phyloP scores from a whole-genome alignment of 1,284 basidiomycete genomes.

The Ustilago cynodontis region DNA sequence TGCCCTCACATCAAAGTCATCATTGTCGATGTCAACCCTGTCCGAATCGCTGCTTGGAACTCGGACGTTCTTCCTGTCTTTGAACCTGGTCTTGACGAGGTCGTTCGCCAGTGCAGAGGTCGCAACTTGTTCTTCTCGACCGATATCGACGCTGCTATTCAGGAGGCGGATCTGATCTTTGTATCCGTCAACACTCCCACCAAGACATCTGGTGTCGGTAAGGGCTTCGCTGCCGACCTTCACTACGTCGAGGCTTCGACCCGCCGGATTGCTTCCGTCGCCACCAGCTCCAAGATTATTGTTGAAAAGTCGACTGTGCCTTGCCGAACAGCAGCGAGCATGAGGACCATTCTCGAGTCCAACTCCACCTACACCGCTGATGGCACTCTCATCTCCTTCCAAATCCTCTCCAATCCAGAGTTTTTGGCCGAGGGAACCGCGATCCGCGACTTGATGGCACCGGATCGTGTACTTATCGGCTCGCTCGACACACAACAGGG shows the following conservation, averaged over 20 bases:
- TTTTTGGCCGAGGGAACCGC: slow-evolving; percentile 99
- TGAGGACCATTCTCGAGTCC: slow-evolving; percentile 98
- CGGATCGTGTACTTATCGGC: slow-evolving; percentile 96
- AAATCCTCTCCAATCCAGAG: slow-evolving; percentile 99
- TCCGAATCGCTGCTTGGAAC: slow-evolving; percentile 97
- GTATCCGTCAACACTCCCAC: slow-evolving; percentile 95
- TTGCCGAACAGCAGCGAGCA: slow-evolving; percentile 96
- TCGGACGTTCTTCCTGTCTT: slow-evolving; percentile 84
- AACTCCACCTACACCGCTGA: slow-evolving; percentile 76
- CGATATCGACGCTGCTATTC: slow-evolving; percentile 91
- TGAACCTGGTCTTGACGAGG: slow-evolving; percentile 95
- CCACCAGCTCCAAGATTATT: slow-evolving; percentile 93
- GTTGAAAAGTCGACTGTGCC: slow-evolving; percentile 99
- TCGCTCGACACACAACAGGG: slow-evolving; percentile 90
- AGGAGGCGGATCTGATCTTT: slow-evolving; percentile 84
- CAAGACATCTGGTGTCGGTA: slow-evolving; percentile 96
- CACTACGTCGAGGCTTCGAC: slow-evolving; percentile 82
- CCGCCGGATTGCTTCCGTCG: slow-evolving; percentile 91
- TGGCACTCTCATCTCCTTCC: slow-evolving; percentile 88
- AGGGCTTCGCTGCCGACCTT: slow-evolving; percentile 96
- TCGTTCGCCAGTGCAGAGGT: slow-evolving; percentile 87
- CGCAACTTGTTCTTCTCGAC: slow-evolving; percentile 98
- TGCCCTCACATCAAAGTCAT: slow-evolving; percentile 95
- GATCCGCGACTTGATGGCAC: slow-evolving; percentile 85
- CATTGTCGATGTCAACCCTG: slow-evolving; percentile 96